A percentile compares a stretch with the other conserved stretches of the same genome.
Conservation (phyloP, 345 rosid species). For the Reutealis trisperma region DNA sequence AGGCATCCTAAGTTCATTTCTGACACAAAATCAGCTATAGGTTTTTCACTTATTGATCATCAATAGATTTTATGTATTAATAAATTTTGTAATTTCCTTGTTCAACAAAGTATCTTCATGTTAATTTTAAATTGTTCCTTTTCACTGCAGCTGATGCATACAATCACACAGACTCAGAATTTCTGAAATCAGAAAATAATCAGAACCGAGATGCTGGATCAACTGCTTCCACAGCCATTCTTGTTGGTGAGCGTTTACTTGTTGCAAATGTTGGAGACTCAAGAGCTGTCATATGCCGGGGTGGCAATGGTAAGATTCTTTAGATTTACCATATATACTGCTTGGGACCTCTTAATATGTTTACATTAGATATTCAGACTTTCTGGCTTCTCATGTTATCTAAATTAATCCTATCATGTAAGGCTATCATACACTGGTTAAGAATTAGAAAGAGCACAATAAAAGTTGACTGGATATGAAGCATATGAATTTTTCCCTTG, state of each 20-base stretch:
- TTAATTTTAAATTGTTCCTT: conserved; percentile 15
- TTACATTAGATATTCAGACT: background rate
- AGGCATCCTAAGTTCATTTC: conserved; percentile 94
- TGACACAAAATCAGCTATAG: conserved; percentile 92
- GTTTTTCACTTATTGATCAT: conserved; percentile 36
- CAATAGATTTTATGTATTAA: background rate
- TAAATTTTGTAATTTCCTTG: conserved; percentile 6
- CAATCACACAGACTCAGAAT: conserved; percentile 87
- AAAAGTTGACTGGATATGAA: too few relatives aligned
- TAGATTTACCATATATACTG: background rate
- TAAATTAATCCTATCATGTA: background rate
- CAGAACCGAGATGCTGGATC: conserved; percentile 99
- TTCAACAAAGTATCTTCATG: conserved; percentile 22
- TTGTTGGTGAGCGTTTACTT: conserved; percentile 88
- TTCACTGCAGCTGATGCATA: conserved; percentile 81
- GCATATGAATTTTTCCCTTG: background rate
- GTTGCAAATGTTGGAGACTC: conserved; percentile 99
- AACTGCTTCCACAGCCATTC: conserved; percentile 96
- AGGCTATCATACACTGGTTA: background rate
- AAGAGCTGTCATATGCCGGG: conserved; percentile 96
- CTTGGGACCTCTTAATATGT: background rate
- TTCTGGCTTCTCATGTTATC: background rate
- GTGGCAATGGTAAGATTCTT: conserved; percentile 67
- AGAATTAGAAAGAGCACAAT: background rate
- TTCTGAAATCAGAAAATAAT: conserved; percentile 83